Base-by-base conservation (phyloP, 345 rosid species). In the Eucalyptus sp. region DNA sequence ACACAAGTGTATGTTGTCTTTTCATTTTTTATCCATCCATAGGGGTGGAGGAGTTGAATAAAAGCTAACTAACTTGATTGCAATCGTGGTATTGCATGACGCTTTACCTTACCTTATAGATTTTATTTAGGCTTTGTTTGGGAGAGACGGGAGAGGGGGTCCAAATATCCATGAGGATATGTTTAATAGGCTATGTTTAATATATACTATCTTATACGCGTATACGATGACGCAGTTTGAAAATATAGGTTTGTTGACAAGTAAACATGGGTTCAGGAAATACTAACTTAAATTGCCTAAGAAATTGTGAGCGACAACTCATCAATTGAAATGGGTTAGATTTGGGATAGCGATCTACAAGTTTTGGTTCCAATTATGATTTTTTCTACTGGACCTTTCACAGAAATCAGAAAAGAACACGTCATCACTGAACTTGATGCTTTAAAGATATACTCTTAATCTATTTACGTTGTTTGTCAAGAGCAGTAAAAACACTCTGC, bases 131-230 rank as follows among this genome's bases (percentile, higher is more conserved):
- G 84, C 15, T 41, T 76, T 76, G 48, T 76, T 76, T 37, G 84
- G 46, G 83, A 76, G 48, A 41, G 16, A 6, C 15, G 8, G 76
- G 16, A 37, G 84, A 41, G 8, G 48, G 29, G 41, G 41, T 37
- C 41, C 41, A 37, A 37, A 37, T 37, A 37, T 37, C 41, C 41
- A 37, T 37, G 41, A 37, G 41, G 41, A 37, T 37, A 37, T 37
- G 41, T 37, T 6, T 76, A 22, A 76, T n/a, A 17, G 76, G 6
- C 4, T n/a, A n/a, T 76, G 27, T 76, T 76, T 9, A 68, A 68
- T 68, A 68, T 17, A 33, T 66, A 11, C 24, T 33, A 9, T 68
- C 81, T 9, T n/a, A n/a, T 4, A 0, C 0, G 1, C 44, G 1
- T 33, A 17, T 68, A 68, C 2, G 13, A 33, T 66, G 44, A 33